Evolutionary conservation across 2,329 filamentous ascomycete species (phyloP).

Genomic region (Colletotrichum acutatum): DNA sequence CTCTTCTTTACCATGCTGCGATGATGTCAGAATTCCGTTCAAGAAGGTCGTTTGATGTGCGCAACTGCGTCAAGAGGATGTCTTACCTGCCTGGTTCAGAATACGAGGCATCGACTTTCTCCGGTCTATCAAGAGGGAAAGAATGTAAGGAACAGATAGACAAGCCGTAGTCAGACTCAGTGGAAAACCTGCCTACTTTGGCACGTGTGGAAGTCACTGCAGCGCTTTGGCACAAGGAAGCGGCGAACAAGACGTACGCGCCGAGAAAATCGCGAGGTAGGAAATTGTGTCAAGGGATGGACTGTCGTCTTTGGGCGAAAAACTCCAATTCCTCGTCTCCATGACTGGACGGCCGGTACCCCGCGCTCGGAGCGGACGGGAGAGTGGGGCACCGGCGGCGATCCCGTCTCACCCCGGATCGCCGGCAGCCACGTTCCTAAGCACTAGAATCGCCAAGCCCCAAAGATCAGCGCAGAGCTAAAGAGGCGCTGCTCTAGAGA

Average conservation of each 20-base stretch:
- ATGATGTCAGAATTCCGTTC: not conserved
- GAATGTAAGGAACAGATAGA: not conserved
- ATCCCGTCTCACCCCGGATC: not conserved
- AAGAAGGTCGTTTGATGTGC: not conserved
- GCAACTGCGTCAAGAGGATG: not conserved
- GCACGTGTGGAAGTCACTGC: too few relatives aligned
- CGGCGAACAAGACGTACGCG: not conserved
- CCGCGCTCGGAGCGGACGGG: constrained; percentile 17
- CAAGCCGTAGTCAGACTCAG: not conserved
- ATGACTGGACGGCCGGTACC: not conserved
- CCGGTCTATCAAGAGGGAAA: not conserved
- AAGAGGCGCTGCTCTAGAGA: not conserved
- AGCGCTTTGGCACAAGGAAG: not conserved
- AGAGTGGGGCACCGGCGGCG: not conserved
- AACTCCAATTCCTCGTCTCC: not conserved
- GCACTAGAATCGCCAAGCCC: constrained; percentile 14
- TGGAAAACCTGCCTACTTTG: too few relatives aligned
- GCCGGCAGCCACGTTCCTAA: constrained; percentile 1
- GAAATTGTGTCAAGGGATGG: not conserved
- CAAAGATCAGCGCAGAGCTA: not conserved
- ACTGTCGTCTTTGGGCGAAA: not conserved
- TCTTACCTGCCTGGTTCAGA: constrained; percentile 24
- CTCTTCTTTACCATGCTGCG: not conserved
- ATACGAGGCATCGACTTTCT: constrained; percentile 13
- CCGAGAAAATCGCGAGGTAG: too few relatives aligned